These are phyloP conservation scores for Phialemonium atrogriseum DNA, from an alignment of 2,329 filamentous ascomycete genomes.

Conservation along the genomic window DNA sequence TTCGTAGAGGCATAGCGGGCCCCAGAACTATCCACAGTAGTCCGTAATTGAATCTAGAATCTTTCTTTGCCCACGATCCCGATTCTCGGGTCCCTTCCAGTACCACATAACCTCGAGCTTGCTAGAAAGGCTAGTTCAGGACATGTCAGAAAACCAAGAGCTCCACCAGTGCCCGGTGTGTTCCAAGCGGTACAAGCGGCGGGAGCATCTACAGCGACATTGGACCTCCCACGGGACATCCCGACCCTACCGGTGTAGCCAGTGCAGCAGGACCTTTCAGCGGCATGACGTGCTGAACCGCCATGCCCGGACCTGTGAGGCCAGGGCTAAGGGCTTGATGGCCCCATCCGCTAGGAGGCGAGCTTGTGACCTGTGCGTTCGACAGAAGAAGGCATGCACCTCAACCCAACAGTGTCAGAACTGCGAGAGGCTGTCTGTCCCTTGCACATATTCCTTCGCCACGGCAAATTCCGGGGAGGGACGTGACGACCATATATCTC, in stretches of 20 bases:
- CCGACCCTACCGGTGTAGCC: conserved; percentile 21
- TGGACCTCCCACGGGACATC: conserved; percentile 21
- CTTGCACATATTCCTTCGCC: conserved; percentile 13
- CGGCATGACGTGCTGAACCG: conserved; percentile 27
- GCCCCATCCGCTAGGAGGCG: conserved; percentile 15
- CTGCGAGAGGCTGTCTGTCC: conserved; percentile 16
- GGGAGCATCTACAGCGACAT: conserved; percentile 27
- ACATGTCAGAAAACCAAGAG: conserved; percentile 3
- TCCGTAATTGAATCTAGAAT: too few relatives aligned
- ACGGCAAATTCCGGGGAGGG: too few relatives aligned
- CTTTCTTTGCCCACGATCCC: too few relatives aligned
- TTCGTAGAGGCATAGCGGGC: too few relatives aligned
- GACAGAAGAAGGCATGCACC: conserved; percentile 25
- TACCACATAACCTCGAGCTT: too few relatives aligned
- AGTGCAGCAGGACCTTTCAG: conserved; percentile 23
- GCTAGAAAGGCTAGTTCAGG: too few relatives aligned
- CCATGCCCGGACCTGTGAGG: conserved; percentile 23
- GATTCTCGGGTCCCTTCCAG: too few relatives aligned
- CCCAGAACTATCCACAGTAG: too few relatives aligned
- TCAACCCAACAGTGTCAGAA: conserved; percentile 20
- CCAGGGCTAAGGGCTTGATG: conserved; percentile 6
- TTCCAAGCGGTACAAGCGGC: conserved; percentile 25
- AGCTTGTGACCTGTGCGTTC: conserved; percentile 25
- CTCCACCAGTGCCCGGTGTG: conserved; percentile 22
- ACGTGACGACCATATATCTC: too few relatives aligned